These are phyloP conservation scores for Blyttiomyces sp. DNA, from an alignment of 371 early-diverging fungal species.

Conservation along the genomic window DNA sequence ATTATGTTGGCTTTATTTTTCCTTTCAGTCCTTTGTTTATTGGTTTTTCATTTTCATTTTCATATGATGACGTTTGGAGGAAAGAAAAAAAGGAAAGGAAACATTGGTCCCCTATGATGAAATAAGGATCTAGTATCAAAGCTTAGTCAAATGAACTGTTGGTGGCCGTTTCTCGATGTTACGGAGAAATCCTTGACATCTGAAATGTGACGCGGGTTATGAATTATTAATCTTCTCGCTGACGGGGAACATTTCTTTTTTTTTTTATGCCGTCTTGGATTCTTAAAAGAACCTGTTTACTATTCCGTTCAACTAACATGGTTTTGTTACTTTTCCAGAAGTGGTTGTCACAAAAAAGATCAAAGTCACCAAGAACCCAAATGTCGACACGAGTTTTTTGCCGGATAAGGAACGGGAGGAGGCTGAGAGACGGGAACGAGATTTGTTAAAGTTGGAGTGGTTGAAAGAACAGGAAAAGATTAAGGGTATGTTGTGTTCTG, in stretches of 20 bases:
- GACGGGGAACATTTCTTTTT: too few relatives aligned
- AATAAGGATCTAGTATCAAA: too few relatives aligned
- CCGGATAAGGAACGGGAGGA: constrained; percentile 90
- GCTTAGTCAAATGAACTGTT: too few relatives aligned
- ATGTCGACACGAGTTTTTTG: constrained; percentile 88
- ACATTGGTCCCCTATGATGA: too few relatives aligned
- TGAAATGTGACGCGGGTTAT: too few relatives aligned
- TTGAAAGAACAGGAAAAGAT: constrained; percentile 68
- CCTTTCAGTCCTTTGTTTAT: not conserved
- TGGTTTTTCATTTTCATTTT: too few relatives aligned
- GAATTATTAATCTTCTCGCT: constrained; percentile 46
- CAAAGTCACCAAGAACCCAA: constrained; percentile 74
- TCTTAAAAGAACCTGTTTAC: not conserved
- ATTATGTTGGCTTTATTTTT: not conserved
- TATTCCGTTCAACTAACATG: not conserved
- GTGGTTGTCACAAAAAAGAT: constrained; percentile 1
- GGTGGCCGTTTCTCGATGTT: too few relatives aligned
- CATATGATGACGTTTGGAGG: too few relatives aligned
- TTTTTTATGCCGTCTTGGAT: not conserved
- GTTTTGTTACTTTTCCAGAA: not conserved
- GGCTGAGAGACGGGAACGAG: constrained; percentile 67
- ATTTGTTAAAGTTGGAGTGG: constrained; percentile 78
- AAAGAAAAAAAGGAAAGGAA: too few relatives aligned
- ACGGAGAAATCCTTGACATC: too few relatives aligned
- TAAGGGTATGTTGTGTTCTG: constrained; percentile 51